phyloP scores from a whole-genome alignment of 257 asterid species.

The Solanum etuberosum region DNA sequence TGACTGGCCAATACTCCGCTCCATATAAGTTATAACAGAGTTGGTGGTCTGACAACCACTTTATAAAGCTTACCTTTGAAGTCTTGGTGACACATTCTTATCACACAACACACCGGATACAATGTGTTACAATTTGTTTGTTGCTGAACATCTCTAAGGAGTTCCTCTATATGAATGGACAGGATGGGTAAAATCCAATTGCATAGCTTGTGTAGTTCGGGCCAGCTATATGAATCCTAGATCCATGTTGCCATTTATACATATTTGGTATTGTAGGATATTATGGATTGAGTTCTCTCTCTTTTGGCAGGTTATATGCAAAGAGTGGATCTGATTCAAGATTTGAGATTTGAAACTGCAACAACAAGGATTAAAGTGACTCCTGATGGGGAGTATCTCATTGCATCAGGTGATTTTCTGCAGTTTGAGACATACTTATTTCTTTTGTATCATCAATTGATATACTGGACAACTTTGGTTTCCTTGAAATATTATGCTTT shows the following conservation, averaged over 20 bases:
- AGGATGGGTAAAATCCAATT: neutral
- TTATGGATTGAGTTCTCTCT: neutral
- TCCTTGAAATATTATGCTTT: neutral
- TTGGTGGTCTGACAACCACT: neutral
- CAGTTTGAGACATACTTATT: neutral
- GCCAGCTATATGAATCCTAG: neutral
- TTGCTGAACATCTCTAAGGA: neutral
- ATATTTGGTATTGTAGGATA: neutral
- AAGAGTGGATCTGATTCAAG: constrained; percentile 78
- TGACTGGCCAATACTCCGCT: neutral
- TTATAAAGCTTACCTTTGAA: neutral
- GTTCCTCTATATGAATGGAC: neutral
- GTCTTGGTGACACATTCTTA: neutral
- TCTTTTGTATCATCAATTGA: neutral
- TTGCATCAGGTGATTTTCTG: constrained; percentile 59
- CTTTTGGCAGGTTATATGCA: constrained; percentile 54
- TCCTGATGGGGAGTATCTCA: constrained; percentile 78
- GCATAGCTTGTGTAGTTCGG: neutral
- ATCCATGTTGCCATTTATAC: neutral
- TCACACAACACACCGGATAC: neutral
- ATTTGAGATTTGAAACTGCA: constrained; percentile 85
- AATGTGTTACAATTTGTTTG: neutral
- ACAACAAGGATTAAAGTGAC: constrained; percentile 73
- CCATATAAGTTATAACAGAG: neutral
- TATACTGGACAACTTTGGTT: neutral